Percentiles rank a stretch among this genome's conserved stretches.
phyloP scores from a whole-genome alignment of 306 rosid genomes.

The Arachis stenosperma region DNA sequence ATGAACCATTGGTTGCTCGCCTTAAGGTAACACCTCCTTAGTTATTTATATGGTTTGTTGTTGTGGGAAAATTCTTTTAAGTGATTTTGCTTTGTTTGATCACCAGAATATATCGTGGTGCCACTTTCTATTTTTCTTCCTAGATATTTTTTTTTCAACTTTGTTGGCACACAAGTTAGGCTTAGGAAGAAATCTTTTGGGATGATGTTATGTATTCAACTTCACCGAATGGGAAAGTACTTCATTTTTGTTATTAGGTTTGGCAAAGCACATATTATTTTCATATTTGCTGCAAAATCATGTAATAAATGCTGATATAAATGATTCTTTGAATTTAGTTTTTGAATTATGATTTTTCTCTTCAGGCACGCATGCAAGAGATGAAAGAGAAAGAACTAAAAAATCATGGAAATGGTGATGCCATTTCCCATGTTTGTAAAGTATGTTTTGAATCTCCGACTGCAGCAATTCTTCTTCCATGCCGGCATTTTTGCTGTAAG shows the following conservation, averaged over 20 bases:
- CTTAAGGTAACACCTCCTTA: constrained; percentile 64
- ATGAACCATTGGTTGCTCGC: constrained; percentile 91
- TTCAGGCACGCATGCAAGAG: constrained; percentile 98
- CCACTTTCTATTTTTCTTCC: neutral
- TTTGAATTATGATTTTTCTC: constrained; percentile 26
- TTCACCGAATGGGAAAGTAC: neutral
- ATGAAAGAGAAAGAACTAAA: constrained; percentile 94
- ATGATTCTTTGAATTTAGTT: neutral
- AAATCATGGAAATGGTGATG: constrained; percentile 78
- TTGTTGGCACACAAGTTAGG: constrained; percentile 3
- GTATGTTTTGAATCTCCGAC: constrained; percentile 96
- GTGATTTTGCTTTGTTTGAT: constrained; percentile 12
- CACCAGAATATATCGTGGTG: neutral
- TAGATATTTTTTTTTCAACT: neutral
- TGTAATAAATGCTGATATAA: constrained; percentile 6
- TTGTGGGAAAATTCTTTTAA: constrained; percentile 14
- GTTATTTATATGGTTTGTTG: constrained; percentile 9
- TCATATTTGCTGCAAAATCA: constrained; percentile 17
- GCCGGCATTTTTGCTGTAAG: constrained; percentile 99
- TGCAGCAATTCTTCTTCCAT: constrained; percentile 95
- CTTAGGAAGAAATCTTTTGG: neutral
- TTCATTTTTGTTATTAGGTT: neutral
- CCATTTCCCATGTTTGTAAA: constrained; percentile 91
- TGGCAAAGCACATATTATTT: constrained; percentile 8
- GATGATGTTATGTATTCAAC: neutral